Base-by-base conservation (phyloP, 75 land plant species). In the Sequoia sempervirens region DNA sequence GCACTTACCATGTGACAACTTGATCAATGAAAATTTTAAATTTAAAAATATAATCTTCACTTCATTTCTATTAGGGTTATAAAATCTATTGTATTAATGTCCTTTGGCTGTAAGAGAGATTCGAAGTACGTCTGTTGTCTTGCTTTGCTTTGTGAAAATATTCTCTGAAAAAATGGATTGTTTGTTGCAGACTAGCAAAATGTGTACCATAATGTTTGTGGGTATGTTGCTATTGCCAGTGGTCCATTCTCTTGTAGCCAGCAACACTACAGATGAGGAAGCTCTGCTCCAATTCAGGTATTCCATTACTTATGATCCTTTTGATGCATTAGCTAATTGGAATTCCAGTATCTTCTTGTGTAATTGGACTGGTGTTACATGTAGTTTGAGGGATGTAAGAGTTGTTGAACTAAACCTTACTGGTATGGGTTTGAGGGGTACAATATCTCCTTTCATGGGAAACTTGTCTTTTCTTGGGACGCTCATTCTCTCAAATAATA, bases 331-430 rank as follows among this genome's bases (percentile, higher is more conserved):
- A 40, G 38, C 79, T 36, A 9, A 40, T 26, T 75, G 79, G 79
- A 78, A 30, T 18, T 80, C 76, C 26, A 56, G 20, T 47, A 43
- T 37, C 56, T 43, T 30, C 36, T 76, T 41, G 41, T 87, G 88
- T 46, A 8, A 46, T 41, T 87, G 88, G 88, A 43, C 8, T 28
- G 88, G 88, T 26, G 86, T 87, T 28, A 54, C 26, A 15, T 87
- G 88, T 81, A 40, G n/a, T 53, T 74, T 52, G 18, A 15, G 4
- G 0, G 37, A 40, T 3, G 20, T 17, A 40, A 15, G 79, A 75
- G 79, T 75, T 40, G 3, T 75, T 37, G 79, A 28, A 37, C 34
- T 75, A 0, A 75, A 75, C 43, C 79, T 75, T 0, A 75, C 79
- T 40, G 40, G 34, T 36, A 75, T 75, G 79, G 38, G 20, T 40